These are phyloP conservation scores for Malassezia psittaci DNA, from an alignment of 1,284 basidiomycete genomes.

Conservation along the genomic window DNA sequence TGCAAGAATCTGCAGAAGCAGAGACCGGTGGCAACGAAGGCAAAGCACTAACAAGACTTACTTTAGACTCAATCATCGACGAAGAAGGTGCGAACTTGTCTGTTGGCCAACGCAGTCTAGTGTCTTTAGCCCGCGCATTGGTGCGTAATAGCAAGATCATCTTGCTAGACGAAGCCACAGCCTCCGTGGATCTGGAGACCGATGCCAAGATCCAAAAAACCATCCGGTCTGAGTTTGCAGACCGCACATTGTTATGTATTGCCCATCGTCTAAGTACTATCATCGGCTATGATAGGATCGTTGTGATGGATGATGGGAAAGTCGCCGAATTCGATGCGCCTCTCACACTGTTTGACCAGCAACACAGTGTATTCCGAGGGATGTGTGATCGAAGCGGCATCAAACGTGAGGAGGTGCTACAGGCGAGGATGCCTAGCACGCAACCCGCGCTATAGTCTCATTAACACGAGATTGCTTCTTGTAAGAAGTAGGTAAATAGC, in stretches of 20 bases:
- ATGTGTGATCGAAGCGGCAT: slow-evolving; percentile 67
- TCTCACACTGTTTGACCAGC: slow-evolving; percentile 54
- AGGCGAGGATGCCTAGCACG: background rate
- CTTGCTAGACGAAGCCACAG: slow-evolving; percentile 61
- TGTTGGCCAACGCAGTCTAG: slow-evolving; percentile 47
- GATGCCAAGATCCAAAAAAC: slow-evolving; percentile 74
- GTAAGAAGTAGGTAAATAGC: no score
- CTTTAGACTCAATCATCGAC: slow-evolving; percentile 42
- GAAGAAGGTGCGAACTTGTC: slow-evolving; percentile 46
- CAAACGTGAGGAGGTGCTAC: slow-evolving; percentile 52
- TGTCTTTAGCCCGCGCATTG: slow-evolving; percentile 46
- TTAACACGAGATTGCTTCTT: no score
- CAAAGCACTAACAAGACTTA: slow-evolving; percentile 28
- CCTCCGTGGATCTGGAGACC: slow-evolving; percentile 66
- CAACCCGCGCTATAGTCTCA: background rate
- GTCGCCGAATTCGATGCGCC: slow-evolving; percentile 66
- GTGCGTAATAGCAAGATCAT: slow-evolving; percentile 39
- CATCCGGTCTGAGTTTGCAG: slow-evolving; percentile 68
- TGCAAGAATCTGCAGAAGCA: background rate
- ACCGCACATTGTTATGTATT: slow-evolving; percentile 68
- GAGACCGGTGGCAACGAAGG: background rate
- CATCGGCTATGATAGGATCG: slow-evolving; percentile 65
- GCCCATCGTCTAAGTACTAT: slow-evolving; percentile 67
- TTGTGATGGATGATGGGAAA: slow-evolving; percentile 65
- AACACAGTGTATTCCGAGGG: slow-evolving; percentile 57